These are phyloP conservation scores for Yamadazyma olivae DNA, from an alignment of 805 yeast genomes.

Conservation along the genomic window DNA sequence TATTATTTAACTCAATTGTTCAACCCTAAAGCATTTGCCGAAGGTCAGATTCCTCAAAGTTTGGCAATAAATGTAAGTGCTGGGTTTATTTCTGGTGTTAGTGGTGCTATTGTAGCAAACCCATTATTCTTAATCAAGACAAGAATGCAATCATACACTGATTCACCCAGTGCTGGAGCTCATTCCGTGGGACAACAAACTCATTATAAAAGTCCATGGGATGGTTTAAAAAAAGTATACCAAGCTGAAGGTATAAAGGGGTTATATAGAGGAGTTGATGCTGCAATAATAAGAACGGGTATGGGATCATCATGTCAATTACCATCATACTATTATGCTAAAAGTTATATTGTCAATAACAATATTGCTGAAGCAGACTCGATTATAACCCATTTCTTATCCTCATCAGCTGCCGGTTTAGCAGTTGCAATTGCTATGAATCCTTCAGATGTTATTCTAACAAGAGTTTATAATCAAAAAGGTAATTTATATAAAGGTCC, in stretches of 20 bases:
- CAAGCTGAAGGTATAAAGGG: conserved; percentile 73
- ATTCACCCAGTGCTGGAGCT: not conserved
- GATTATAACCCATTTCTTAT: conserved; percentile 58
- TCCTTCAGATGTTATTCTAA: conserved; percentile 94
- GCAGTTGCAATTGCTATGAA: conserved; percentile 96
- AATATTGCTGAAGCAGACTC: conserved; percentile 61
- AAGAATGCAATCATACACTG: conserved; percentile 83
- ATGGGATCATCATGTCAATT: conserved; percentile 94
- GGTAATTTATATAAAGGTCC: conserved; percentile 86
- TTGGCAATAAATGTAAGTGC: conserved; percentile 65
- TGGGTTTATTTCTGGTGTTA: conserved; percentile 81
- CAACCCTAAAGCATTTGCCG: conserved; percentile 47
- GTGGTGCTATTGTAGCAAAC: conserved; percentile 87
- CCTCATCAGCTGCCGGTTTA: conserved; percentile 78
- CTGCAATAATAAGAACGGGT: conserved; percentile 92
- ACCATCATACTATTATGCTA: conserved; percentile 82
- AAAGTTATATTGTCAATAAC: conserved; percentile 54
- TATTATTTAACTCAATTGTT: conserved; percentile 51
- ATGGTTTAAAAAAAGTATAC: conserved; percentile 66
- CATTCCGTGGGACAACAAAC: conserved; percentile 82
- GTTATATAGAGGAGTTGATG: conserved; percentile 86
- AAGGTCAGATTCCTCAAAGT: conserved; percentile 29
- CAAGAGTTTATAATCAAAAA: conserved; percentile 93
- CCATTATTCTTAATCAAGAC: conserved; percentile 93
- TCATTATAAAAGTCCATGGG: conserved; percentile 64